These are phyloP conservation scores for Pseudogymnoascus sp. DNA, from an alignment of 2,329 filamentous ascomycete genomes.

Conservation along the genomic window DNA sequence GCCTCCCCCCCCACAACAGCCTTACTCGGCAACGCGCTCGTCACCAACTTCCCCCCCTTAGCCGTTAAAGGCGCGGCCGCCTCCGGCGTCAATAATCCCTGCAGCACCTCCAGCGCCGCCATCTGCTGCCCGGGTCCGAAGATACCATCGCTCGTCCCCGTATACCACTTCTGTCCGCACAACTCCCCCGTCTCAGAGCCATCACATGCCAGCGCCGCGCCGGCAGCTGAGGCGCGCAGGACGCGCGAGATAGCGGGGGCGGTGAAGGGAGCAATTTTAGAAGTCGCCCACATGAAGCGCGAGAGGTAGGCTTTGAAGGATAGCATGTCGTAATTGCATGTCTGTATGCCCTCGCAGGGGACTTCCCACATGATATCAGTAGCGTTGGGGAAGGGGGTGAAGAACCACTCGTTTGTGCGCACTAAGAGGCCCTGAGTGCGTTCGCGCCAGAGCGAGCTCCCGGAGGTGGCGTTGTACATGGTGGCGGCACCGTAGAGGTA, in stretches of 20 bases:
- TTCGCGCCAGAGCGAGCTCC: constrained; percentile 43
- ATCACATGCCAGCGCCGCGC: constrained; percentile 48
- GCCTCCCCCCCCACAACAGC: neutral
- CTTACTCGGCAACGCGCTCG: neutral
- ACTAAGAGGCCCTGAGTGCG: constrained; percentile 44
- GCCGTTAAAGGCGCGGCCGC: constrained; percentile 33
- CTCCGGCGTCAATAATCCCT: constrained; percentile 44
- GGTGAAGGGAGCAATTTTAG: constrained; percentile 48
- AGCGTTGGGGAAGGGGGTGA: constrained; percentile 41
- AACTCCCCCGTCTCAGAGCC: constrained; percentile 42
- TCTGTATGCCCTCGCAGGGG: constrained; percentile 50
- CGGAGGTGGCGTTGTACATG: constrained; percentile 50
- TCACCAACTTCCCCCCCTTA: neutral
- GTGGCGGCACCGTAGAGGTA: constrained; percentile 57
- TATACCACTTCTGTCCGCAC: constrained; percentile 57
- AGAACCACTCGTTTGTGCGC: constrained; percentile 41
- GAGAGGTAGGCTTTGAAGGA: constrained; percentile 61
- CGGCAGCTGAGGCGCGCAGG: constrained; percentile 43
- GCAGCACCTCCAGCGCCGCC: constrained; percentile 54
- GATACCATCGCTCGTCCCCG: constrained; percentile 44
- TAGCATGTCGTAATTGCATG: constrained; percentile 55
- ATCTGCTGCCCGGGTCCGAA: constrained; percentile 54
- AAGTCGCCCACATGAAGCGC: constrained; percentile 53
- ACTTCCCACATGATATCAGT: constrained; percentile 56
- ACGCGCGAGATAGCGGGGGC: constrained; percentile 37